Evolutionary conservation across 2,329 filamentous ascomycete genomes (phyloP).

Genomic region (Penicillium sp.): DNA sequence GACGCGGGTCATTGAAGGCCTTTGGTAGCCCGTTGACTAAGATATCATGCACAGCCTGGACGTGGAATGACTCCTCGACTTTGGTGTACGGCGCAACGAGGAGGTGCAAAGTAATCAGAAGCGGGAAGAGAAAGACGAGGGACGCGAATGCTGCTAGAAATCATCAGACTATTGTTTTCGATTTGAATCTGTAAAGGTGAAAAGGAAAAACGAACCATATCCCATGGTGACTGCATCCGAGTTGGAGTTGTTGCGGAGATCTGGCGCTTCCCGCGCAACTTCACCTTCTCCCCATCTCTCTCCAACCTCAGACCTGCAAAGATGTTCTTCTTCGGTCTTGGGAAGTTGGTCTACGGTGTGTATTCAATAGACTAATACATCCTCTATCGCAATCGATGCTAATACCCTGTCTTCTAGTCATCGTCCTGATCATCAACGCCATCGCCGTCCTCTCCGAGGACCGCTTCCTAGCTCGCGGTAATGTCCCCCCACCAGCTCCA

Average conservation of each 20-base stretch:
- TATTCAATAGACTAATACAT: not conserved
- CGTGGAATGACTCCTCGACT: constrained; percentile 97
- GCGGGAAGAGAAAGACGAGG: constrained; percentile 55
- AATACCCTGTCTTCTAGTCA: constrained; percentile 50
- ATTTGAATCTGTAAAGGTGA: not conserved
- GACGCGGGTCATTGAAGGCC: constrained; percentile 40
- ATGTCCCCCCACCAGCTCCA: constrained; percentile 31
- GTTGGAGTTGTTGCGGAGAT: constrained; percentile 23
- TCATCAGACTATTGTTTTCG: not conserved
- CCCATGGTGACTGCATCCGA: constrained; percentile 23
- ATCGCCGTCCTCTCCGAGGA: constrained; percentile 93
- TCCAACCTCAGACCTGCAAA: constrained; percentile 17
- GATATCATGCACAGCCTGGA: constrained; percentile 90
- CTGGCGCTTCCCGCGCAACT: constrained; percentile 30
- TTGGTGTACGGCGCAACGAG: constrained; percentile 82
- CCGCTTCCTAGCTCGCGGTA: constrained; percentile 81
- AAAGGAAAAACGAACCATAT: constrained; percentile 21
- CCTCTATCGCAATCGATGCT: not conserved
- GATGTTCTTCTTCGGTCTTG: constrained; percentile 69
- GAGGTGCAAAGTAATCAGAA: constrained; percentile 65
- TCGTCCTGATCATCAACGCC: constrained; percentile 85
- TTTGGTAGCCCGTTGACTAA: constrained; percentile 73
- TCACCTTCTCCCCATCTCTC: constrained; percentile 20
- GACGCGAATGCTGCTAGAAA: constrained; percentile 45
- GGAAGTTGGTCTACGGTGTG: constrained; percentile 70